phyloP scores from a whole-genome alignment of 1,284 basidiomycete species.

The Megacollybia platyphylla region DNA sequence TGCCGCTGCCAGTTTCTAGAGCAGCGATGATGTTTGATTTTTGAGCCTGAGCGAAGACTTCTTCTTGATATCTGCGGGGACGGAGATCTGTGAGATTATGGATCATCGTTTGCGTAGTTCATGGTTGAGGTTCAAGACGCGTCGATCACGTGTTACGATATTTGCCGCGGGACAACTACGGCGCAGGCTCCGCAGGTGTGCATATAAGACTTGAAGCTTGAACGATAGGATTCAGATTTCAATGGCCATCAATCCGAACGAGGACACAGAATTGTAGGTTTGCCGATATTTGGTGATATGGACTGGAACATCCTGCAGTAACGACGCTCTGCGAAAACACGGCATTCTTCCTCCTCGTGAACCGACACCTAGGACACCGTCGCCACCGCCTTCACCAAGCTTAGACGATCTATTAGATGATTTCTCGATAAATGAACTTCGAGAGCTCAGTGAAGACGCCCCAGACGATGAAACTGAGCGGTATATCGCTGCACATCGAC shows the following conservation, averaged over 20 bases:
- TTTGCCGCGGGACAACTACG: neutral
- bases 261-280: constrained; percentile 88
- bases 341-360: constrained; percentile 79
- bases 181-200: neutral
- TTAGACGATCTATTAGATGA: constrained; percentile 57
- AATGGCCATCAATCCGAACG: constrained; percentile 68
- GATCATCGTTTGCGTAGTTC: too few species aligned
- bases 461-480: constrained; percentile 71
- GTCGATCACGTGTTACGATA: neutral
- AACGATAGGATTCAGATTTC: neutral
- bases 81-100: too few species aligned
- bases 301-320: constrained; percentile 33
- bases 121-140: too few species aligned
- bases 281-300: constrained; percentile 2
- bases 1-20: constrained; percentile 67
- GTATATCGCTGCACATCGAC: constrained; percentile 57
- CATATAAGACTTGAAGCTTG: too few species aligned
- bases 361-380: constrained; percentile 57
- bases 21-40: constrained; percentile 66
- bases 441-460: constrained; percentile 55
- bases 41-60: constrained; percentile 63
- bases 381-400: constrained; percentile 55
- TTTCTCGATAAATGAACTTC: constrained; percentile 54
- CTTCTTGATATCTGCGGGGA: constrained; percentile 55
- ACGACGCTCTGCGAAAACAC: constrained; percentile 84